Conservation (phyloP, 2,329 filamentous ascomycete species). For the Pestalotiopsis fici region DNA sequence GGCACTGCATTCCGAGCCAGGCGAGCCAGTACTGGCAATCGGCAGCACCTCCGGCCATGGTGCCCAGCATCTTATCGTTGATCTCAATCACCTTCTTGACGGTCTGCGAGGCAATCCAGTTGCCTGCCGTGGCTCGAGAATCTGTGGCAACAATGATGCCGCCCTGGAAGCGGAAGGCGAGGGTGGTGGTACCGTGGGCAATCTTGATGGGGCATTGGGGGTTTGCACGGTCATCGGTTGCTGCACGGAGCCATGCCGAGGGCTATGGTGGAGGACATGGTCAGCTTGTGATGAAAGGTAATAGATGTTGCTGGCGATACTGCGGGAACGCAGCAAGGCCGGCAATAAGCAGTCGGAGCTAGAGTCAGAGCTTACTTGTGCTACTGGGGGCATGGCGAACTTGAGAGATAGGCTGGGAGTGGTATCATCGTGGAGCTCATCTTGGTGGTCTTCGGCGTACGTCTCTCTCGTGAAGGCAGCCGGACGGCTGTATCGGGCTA, state of each 20-base stretch:
- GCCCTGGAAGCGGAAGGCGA: slow-evolving; percentile 96
- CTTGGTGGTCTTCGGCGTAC: slow-evolving; percentile 70
- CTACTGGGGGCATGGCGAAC: slow-evolving; percentile 92
- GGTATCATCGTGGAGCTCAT: slow-evolving; percentile 70
- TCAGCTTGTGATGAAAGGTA: slow-evolving; percentile 1
- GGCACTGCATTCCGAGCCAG: slow-evolving; percentile 98
- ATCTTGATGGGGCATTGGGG: slow-evolving; percentile 98
- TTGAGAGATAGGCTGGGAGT: slow-evolving; percentile 81
- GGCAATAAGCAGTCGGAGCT: not conserved
- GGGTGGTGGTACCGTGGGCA: slow-evolving; percentile 95
- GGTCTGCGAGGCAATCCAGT: slow-evolving; percentile 99
- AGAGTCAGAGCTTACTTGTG: slow-evolving; percentile 65
- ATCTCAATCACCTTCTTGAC: slow-evolving; percentile 99
- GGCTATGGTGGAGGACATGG: slow-evolving; percentile 53
- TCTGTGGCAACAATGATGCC: slow-evolving; percentile 98
- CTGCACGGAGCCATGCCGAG: slow-evolving; percentile 91
- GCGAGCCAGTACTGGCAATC: slow-evolving; percentile 99
- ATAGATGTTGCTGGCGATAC: not conserved
- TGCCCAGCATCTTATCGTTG: slow-evolving; percentile 90
- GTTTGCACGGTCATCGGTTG: slow-evolving; percentile 96
- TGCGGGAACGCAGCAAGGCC: not conserved
- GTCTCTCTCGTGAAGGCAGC: slow-evolving; percentile 72
- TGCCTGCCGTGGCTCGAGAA: slow-evolving; percentile 93
- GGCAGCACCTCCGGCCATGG: slow-evolving; percentile 97
- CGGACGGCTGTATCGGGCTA: slow-evolving; percentile 86